Evolutionary conservation across 1,284 basidiomycete genomes (phyloP), one percentile per base, ranked within the genome.

Genomic region (Baeospora myosura): DNA sequence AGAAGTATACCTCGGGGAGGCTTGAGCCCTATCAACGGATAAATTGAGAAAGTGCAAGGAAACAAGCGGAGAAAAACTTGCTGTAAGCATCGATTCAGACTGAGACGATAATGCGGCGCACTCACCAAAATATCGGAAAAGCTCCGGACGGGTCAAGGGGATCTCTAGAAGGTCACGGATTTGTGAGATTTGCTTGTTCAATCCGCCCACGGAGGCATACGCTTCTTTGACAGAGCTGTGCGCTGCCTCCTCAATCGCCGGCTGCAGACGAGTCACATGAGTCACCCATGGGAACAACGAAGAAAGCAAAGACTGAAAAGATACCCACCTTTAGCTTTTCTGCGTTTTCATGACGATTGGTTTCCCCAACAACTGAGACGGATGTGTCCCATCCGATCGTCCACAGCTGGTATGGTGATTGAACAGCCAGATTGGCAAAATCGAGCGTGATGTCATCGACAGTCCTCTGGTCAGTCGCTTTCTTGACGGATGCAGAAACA

Each of bases 151-250:
- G 16, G 78, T 86, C 36, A 98, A 71, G 1, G 96, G 96, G 42
- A 98, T 84, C 56, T 98, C 95, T 29, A 99, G 78, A n/a, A 99
- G 76, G 53, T 93, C 86, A 28, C 88, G 79, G 48, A 99, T 89
- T 60, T 91, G 81, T 41, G 79, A 70, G 48, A 99, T 94, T 56
- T 97, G 93, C 49, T 78, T 76, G 52, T 84, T 76, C 20, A 98
- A 73, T 2, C 96, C 96, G 20, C 96, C 96, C 12, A 99, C 82
- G 11, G 78, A 72, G 12, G 79, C 70, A 56, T 86, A 87, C 18
- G 78, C 78, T 47, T 77, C 68, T 29, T 63, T 58, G 34, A 56
- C 53, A n/a, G 68, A 51, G 45, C 49, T 62, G 44, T 66, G 63
- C 18, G 69, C 59, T 34, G 73, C 56, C 8, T 67, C 61, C 49